Evolutionary conservation across 495 filamentous ascomycete genomes (phyloP), one percentile per base, ranked within the genome.

Genomic region (Durotheca rogersii): DNA sequence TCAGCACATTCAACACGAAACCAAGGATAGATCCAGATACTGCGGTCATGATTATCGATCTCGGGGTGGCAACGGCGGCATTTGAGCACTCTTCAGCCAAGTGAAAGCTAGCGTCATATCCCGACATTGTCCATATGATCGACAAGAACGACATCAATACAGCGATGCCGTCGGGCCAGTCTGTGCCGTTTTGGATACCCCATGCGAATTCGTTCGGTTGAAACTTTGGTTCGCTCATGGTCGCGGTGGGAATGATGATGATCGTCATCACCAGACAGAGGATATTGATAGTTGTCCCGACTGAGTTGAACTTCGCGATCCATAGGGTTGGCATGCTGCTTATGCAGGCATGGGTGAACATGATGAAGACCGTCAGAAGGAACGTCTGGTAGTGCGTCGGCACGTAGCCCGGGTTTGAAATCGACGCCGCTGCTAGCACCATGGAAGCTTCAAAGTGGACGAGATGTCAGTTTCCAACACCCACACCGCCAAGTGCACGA

Each of bases 81-180:
- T 90, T 90, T 35, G 81, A 83, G 65, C 87, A 90, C 62, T 90
- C 87, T 51, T 90, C 87, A 25, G 79, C 80, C 16, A 90, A 66
- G 65, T 90, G 87, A 61, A 90, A 90, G 0, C 86, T 82, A 0
- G 81, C 79, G 62, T 90, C 86, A 62, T 88, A 88, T 23, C 85
- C 70, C 19, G 60, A 67, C 72, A 77, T 76, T 0, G 75, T 77
- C 75, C 75, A 79, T 42, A 77, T 81, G 33, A 82, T 80, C 1
- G 75, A 74, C 14, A 90, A 76, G 63, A 90, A 90, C 39, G 82
- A 84, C 87, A 90, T 89, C 10, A 89, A 69, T 2, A 89, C 75
- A 0, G 85, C 81, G 32, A 90, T 68, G 18, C 87, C 87, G 36
- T 82, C 76, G 0, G 87, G 86, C 61, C 78, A 90, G 45, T 84